Conservation (phyloP, 805 yeast genomes). For the Yamadazyma kitorensis region DNA sequence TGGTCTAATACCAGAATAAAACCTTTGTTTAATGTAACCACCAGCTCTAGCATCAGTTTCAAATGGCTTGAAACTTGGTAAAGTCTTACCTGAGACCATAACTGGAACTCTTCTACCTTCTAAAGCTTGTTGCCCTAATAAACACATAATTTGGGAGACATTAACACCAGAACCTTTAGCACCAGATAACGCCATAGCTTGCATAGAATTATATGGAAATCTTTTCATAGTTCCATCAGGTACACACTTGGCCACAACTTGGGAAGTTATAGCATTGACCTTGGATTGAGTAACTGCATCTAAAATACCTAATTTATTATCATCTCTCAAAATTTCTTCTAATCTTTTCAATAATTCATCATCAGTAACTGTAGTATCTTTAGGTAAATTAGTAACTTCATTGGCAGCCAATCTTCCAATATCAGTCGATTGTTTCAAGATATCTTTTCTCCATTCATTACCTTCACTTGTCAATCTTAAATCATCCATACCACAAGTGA, state of each 20-base stretch:
- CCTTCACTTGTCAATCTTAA: constrained; percentile 89
- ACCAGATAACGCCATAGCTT: constrained; percentile 98
- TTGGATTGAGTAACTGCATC: constrained; percentile 95
- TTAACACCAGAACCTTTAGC: constrained; percentile 99
- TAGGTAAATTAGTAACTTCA: constrained; percentile 81
- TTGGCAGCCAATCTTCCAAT: constrained; percentile 90
- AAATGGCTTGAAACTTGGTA: constrained; percentile 93
- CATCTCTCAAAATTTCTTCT: constrained; percentile 94
- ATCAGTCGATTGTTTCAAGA: constrained; percentile 71
- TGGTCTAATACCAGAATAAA: constrained; percentile 96
- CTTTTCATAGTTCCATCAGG: constrained; percentile 95
- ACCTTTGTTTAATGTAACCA: constrained; percentile 95
- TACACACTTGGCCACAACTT: constrained; percentile 89
- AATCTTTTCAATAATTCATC: constrained; percentile 81
- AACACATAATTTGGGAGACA: constrained; percentile 99
- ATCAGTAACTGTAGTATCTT: constrained; percentile 46
- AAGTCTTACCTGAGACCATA: constrained; percentile 96
- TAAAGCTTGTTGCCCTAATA: constrained; percentile 96
- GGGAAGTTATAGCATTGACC: constrained; percentile 89
- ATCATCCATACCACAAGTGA: constrained; percentile 99
- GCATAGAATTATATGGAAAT: constrained; percentile 97
- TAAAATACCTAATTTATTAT: constrained; percentile 82
- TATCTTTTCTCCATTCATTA: constrained; percentile 81
- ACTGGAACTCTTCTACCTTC: constrained; percentile 99
- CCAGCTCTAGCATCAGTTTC: constrained; percentile 99